Base-by-base conservation (phyloP, 2,329 filamentous ascomycete species). In the Chaetomium globosum region DNA sequence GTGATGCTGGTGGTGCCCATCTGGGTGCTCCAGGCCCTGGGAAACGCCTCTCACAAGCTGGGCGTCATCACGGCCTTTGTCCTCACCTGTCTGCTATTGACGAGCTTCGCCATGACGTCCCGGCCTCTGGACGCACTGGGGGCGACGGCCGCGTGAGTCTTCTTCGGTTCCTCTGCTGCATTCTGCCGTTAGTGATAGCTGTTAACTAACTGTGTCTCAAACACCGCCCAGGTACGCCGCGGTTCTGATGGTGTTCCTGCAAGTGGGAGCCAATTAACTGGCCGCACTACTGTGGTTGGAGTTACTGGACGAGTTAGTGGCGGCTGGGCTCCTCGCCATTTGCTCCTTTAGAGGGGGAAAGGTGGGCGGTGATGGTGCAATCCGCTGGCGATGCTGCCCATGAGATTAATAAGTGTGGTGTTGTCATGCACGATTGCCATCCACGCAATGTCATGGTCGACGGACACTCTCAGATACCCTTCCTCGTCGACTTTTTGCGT, bases 231-330 rank as follows among this genome's bases (percentile, higher is more conserved):
- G 51, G 23, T 53, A 53, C 51, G 51, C 51, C 23, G 51, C 51
- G 51, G 51, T 53, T 53, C 23, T 53, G 23, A 53, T 53, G 51
- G 51, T 53, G 23, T 53, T 53, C 23, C 26, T 53, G 51, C 51
- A 53, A 52, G 49, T 28, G 28, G 49, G 49, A 52, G n/a, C 49
- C 26, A 28, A 52, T 52, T 26, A 52, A 52, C 23, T 52, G 26
- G 49, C 46, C 46, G 46, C 46, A 49, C 46, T 49, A 49, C 13
- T 33, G 31, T 33, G 31, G 31, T 33, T 33, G 31, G 31, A 33
- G 31, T 33, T 33, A 33, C 31, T 33, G 5, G 31, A 33, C 31
- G 31, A 33, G 31, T 33, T 33, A 3, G 31, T 6, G 31, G 31
- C 31, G 31, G 31, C 31, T 33, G 31, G 31, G 31, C 7, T 26